Conservation (phyloP, 2,329 filamentous ascomycete genomes). For the Fusarium virguliforme region DNA sequence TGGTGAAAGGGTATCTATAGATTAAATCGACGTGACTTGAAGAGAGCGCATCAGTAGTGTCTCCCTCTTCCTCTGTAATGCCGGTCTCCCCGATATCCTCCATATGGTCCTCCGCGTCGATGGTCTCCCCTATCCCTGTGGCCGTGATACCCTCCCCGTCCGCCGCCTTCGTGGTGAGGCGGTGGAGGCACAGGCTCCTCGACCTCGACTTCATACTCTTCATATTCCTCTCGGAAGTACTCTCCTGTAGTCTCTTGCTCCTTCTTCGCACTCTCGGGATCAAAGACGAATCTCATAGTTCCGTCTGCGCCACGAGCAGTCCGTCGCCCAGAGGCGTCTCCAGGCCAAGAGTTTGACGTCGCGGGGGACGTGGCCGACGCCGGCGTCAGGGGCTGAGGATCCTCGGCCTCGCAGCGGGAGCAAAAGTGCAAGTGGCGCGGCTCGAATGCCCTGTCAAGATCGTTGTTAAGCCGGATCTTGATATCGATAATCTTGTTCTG, state of each 20-base stretch:
- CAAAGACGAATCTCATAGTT: slow-evolving; percentile 91
- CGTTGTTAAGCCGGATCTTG: slow-evolving; percentile 88
- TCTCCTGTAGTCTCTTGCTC: slow-evolving; percentile 79
- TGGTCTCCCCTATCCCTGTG: slow-evolving; percentile 55
- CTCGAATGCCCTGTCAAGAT: slow-evolving; percentile 76
- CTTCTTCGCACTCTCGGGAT: slow-evolving; percentile 79
- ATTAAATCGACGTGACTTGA: slow-evolving; percentile 4
- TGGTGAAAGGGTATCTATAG: slow-evolving; percentile 32
- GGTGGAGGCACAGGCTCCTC: slow-evolving; percentile 71
- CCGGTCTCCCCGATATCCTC: slow-evolving; percentile 56
- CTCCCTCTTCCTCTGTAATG: slow-evolving; percentile 55
- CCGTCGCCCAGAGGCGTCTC: slow-evolving; percentile 53
- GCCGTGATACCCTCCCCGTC: slow-evolving; percentile 53
- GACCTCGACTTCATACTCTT: slow-evolving; percentile 84
- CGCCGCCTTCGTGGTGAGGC: slow-evolving; percentile 45
- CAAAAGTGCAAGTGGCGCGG: slow-evolving; percentile 77
- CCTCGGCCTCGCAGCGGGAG: slow-evolving; percentile 64
- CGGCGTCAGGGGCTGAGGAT: slow-evolving; percentile 53
- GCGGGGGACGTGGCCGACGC: slow-evolving; percentile 58
- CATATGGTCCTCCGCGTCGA: slow-evolving; percentile 55
- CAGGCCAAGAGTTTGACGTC: slow-evolving; percentile 58
- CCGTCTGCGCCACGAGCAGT: slow-evolving; percentile 71
- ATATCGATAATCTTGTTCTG: slow-evolving; percentile 87
- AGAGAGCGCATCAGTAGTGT: slow-evolving; percentile 48
- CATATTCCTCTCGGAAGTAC: slow-evolving; percentile 82